phyloP scores from a whole-genome alignment of 306 rosid species.

The Castanea mollissima region DNA sequence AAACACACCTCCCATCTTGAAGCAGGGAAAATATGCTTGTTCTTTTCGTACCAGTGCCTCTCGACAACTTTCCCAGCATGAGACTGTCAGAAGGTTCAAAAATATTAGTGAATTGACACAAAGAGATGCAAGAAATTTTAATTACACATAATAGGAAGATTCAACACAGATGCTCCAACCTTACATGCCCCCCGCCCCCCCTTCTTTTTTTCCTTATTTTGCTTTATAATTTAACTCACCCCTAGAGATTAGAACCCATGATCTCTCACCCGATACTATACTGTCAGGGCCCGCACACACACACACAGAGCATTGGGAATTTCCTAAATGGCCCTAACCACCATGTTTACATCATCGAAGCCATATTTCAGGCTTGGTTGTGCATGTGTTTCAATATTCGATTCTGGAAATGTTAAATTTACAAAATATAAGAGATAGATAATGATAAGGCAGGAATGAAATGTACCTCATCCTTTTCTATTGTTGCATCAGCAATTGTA shows the following conservation, averaged over 20 bases:
- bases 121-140: neutral
- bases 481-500: slow-evolving; percentile 94
- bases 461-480: slow-evolving; percentile 92
- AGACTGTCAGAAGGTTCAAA: slow-evolving; percentile 49
- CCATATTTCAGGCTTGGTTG: neutral
- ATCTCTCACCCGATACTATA: too few species aligned
- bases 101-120: neutral
- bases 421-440: neutral
- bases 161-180: too few species aligned
- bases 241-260: too few species aligned
- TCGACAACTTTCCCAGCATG: slow-evolving; percentile 99
- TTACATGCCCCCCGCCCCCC: too few species aligned
- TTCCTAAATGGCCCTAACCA: neutral
- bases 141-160: too few species aligned
- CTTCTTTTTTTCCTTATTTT: too few species aligned
- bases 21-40: slow-evolving; percentile 96
- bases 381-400: neutral
- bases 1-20: slow-evolving; percentile 94
- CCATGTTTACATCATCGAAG: neutral
- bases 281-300: too few species aligned
- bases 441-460: slow-evolving; percentile 12
- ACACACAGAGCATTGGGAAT: too few species aligned
- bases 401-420: neutral
- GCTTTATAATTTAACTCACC: too few species aligned
- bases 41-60: slow-evolving; percentile 99